Evolutionary conservation across 345 rosid species (phyloP).

Genomic region (Brassica rapa): DNA sequence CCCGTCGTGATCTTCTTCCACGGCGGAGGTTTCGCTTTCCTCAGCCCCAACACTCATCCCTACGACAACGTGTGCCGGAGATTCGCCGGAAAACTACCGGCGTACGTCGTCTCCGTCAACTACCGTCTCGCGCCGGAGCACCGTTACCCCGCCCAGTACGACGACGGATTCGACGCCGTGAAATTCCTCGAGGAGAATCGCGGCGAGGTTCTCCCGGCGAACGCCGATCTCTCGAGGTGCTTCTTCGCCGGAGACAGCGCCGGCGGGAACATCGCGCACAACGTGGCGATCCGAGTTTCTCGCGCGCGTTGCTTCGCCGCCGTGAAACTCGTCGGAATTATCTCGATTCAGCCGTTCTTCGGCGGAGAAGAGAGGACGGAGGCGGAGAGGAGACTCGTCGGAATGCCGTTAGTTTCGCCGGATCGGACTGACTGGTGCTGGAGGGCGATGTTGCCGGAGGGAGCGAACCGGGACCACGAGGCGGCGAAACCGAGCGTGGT

Average conservation of each 20-base stretch:
- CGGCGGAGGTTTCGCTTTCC: slow-evolving; percentile 82
- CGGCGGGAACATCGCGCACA: slow-evolving; percentile 78
- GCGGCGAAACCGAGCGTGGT: slow-evolving; percentile 52
- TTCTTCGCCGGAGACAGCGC: slow-evolving; percentile 83
- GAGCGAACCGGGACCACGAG: slow-evolving; percentile 57
- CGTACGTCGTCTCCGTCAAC: slow-evolving; percentile 65
- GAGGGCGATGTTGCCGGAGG: slow-evolving; percentile 60
- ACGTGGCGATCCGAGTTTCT: slow-evolving; percentile 56
- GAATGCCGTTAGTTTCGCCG: slow-evolving; percentile 46
- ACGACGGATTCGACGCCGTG: slow-evolving; percentile 71
- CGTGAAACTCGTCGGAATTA: slow-evolving; percentile 48
- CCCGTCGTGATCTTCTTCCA: slow-evolving; percentile 82
- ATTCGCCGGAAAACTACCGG: slow-evolving; percentile 55
- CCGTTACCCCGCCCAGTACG: slow-evolving; percentile 72
- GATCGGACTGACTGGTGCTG: slow-evolving; percentile 57
- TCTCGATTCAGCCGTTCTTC: slow-evolving; percentile 77
- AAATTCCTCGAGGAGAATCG: slow-evolving; percentile 51
- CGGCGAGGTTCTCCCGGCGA: slow-evolving; percentile 42
- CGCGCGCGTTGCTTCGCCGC: slow-evolving; percentile 12
- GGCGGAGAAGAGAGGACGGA: slow-evolving; percentile 80
- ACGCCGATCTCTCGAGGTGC: slow-evolving; percentile 60
- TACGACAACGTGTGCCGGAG: slow-evolving; percentile 73
- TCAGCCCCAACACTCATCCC: slow-evolving; percentile 49
- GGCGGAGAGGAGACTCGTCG: slow-evolving; percentile 51
- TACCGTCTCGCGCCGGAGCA: slow-evolving; percentile 82